Conservation (phyloP, 441 rosid genomes). For the Dalechampia spathulata region DNA sequence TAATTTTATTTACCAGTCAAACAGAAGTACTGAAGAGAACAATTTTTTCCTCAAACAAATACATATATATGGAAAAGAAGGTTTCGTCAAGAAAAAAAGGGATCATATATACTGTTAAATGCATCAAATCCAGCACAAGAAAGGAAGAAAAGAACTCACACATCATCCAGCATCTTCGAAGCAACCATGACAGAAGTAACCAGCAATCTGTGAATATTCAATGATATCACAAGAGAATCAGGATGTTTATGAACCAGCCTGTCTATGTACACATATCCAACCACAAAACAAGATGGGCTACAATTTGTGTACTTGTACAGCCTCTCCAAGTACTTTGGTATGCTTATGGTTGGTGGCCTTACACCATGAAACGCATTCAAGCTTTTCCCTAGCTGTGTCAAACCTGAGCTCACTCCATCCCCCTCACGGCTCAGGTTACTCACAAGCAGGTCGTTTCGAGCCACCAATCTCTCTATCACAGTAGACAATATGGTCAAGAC, state of each 20-base stretch:
- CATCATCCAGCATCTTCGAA: slow-evolving; percentile 76
- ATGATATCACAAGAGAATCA: slow-evolving; percentile 56
- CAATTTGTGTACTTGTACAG: slow-evolving; percentile 74
- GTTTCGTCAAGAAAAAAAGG: too few relatives aligned
- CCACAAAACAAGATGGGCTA: slow-evolving; percentile 84
- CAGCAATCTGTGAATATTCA: slow-evolving; percentile 74
- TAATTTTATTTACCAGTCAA: too few relatives aligned
- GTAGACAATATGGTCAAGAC: slow-evolving; percentile 57
- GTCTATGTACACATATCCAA: slow-evolving; percentile 72
- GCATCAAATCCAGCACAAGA: too few relatives aligned
- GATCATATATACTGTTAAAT: too few relatives aligned
- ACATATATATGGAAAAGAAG: too few relatives aligned
- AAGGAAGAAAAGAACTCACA: slow-evolving; percentile 35
- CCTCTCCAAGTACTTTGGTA: slow-evolving; percentile 74
- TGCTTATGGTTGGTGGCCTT: slow-evolving; percentile 67
- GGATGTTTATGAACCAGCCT: slow-evolving; percentile 65
- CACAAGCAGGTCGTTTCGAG: slow-evolving; percentile 53
- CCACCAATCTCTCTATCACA: slow-evolving; percentile 61
- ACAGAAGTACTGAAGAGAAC: too few relatives aligned
- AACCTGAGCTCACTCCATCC: slow-evolving; percentile 4
- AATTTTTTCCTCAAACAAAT: too few relatives aligned
- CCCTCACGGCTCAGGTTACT: slow-evolving; percentile 23
- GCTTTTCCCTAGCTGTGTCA: slow-evolving; percentile 33
- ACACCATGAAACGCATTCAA: slow-evolving; percentile 66
- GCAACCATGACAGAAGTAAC: slow-evolving; percentile 81